phyloP scores from a whole-genome alignment of 2,329 filamentous ascomycete species.

The Kalmusia sp. region DNA sequence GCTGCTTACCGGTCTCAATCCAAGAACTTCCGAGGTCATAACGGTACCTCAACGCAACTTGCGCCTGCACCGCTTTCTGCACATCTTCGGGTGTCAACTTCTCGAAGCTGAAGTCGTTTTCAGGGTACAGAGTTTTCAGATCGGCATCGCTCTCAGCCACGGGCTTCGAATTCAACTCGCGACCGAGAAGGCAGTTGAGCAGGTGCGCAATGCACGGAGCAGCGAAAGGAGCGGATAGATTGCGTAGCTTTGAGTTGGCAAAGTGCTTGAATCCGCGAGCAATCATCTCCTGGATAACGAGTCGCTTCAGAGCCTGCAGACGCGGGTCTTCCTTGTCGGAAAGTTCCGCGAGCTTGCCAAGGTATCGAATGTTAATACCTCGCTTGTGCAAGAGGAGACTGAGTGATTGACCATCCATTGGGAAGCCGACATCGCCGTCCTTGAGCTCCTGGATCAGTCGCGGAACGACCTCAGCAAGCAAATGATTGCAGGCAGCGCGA shows the following conservation, averaged over 20 bases:
- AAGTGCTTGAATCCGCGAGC: slow-evolving; percentile 96
- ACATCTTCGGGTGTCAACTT: slow-evolving; percentile 77
- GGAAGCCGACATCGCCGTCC: slow-evolving; percentile 93
- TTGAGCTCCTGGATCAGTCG: slow-evolving; percentile 84
- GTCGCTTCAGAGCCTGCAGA: slow-evolving; percentile 76
- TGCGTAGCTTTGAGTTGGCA: slow-evolving; percentile 77
- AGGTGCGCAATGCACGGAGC: slow-evolving; percentile 83
- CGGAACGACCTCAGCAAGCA: slow-evolving; percentile 81
- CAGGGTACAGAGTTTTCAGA: slow-evolving; percentile 77
- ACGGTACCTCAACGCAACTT: slow-evolving; percentile 77
- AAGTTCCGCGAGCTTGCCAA: slow-evolving; percentile 81
- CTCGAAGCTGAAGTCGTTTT: slow-evolving; percentile 83
- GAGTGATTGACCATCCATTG: slow-evolving; percentile 96
- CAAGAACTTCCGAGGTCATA: slow-evolving; percentile 75
- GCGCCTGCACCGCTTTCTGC: slow-evolving; percentile 71
- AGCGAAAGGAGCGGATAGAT: slow-evolving; percentile 80
- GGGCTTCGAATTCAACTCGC: slow-evolving; percentile 77
- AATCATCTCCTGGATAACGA: slow-evolving; percentile 91
- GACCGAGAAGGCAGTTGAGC: slow-evolving; percentile 90
- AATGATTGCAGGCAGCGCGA: slow-evolving; percentile 78
- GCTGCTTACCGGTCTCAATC: slow-evolving; percentile 70
- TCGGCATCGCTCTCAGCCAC: slow-evolving; percentile 77
- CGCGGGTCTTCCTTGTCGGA: slow-evolving; percentile 67
- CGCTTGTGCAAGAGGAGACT: slow-evolving; percentile 91
- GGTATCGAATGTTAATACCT: slow-evolving; percentile 94